These are phyloP conservation scores for Botryosphaeria dothidea DNA, from an alignment of 2,329 filamentous ascomycete genomes.

Conservation along the genomic window DNA sequence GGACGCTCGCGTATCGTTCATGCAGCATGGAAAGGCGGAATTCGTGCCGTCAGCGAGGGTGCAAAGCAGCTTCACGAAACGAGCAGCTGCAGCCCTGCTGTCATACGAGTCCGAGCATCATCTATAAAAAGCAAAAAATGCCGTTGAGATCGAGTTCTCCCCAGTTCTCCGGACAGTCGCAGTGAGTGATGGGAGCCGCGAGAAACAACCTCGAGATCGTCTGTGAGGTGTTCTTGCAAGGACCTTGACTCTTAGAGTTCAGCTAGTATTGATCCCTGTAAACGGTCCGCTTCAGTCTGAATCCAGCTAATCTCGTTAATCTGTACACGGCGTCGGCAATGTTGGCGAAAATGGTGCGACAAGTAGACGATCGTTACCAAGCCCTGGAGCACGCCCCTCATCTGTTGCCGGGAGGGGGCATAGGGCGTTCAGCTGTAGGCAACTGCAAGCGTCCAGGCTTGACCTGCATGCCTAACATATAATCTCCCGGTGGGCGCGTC, in stretches of 20 bases:
- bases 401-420: neutral
- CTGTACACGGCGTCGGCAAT: neutral
- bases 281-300: neutral
- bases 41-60: neutral
- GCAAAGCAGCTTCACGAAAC: neutral
- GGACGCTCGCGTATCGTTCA: neutral
- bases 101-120: neutral
- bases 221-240: neutral
- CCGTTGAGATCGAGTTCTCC: neutral
- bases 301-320: neutral
- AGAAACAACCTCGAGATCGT: too few species aligned
- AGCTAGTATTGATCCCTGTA: neutral
- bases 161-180: neutral
- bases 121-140: neutral
- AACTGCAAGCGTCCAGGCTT: neutral
- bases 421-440: neutral
- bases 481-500: neutral
- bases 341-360: neutral
- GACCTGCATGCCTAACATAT: neutral
- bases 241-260: neutral
- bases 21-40: neutral
- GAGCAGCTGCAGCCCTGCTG: neutral
- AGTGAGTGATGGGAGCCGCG: neutral
- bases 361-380: neutral
- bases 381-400: neutral